phyloP scores from a whole-genome alignment of 345 rosid genomes.

The Lepidium sativum region DNA sequence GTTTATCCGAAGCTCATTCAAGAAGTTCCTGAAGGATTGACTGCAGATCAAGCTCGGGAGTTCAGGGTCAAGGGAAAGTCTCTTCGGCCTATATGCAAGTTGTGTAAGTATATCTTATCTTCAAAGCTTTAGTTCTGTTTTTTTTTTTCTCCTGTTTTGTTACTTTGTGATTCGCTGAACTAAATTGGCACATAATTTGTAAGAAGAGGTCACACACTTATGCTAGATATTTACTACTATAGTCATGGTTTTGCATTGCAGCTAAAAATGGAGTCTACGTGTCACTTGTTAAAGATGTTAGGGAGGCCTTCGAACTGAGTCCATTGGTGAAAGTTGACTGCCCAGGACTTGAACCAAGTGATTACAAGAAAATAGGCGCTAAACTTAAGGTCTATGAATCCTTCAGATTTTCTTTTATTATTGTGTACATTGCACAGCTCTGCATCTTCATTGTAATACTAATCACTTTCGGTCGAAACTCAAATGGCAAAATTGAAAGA shows the following conservation, averaged over 20 bases:
- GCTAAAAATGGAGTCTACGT: conserved; percentile 83
- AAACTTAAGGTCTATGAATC: conserved; percentile 62
- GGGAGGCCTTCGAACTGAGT: conserved; percentile 82
- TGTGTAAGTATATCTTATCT: conserved; percentile 37
- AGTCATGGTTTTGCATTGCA: conserved; percentile 29
- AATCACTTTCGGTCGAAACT: not conserved
- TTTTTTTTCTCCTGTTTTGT: not conserved
- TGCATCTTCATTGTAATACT: conserved; percentile 1
- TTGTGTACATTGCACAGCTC: not conserved
- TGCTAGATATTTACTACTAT: not conserved
- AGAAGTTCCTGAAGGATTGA: conserved; percentile 82
- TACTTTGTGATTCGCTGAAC: not conserved
- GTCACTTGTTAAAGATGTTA: conserved; percentile 68
- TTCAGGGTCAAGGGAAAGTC: conserved; percentile 60
- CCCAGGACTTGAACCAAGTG: conserved; percentile 71
- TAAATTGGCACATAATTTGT: not conserved
- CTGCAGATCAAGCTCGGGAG: conserved; percentile 58
- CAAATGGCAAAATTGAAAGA: not conserved
- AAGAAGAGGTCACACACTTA: not conserved
- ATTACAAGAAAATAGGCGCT: conserved; percentile 90
- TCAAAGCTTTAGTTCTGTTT: not conserved
- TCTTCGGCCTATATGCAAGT: conserved; percentile 74
- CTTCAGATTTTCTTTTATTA: not conserved
- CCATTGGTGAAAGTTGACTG: conserved; percentile 75
- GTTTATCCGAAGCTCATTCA: conserved; percentile 93